Percentiles rank a stretch among this genome's conserved stretches.
Evolutionary conservation across 2,329 filamentous ascomycete genomes (phyloP).

Genomic region (Pseudogymnoascus sp.): DNA sequence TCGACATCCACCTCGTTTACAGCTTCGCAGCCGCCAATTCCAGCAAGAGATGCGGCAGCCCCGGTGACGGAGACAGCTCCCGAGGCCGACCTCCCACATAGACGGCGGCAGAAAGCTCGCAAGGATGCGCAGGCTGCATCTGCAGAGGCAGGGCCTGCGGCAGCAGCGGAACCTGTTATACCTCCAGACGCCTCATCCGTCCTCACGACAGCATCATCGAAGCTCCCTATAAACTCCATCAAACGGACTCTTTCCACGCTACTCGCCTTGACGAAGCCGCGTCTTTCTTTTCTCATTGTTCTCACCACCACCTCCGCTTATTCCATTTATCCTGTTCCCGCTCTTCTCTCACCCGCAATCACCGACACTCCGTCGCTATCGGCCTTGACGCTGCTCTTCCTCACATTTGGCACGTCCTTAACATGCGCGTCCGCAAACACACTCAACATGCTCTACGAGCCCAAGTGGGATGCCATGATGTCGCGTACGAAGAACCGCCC

Average conservation of each 20-base stretch:
- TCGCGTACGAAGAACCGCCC: conserved; percentile 84
- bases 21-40: neutral
- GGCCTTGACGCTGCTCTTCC: conserved; percentile 83
- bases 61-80: neutral
- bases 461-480: conserved; percentile 85
- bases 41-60: neutral
- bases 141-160: conserved; percentile 15
- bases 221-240: conserved; percentile 42
- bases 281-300: conserved; percentile 83
- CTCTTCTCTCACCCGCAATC: conserved; percentile 62
- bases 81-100: conserved; percentile 23
- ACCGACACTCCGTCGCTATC: conserved; percentile 71
- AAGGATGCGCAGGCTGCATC: conserved; percentile 15
- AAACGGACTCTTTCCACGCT: conserved; percentile 68
- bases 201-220: conserved; percentile 44
- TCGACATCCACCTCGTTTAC: conserved; percentile 1
- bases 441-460: conserved; percentile 96
- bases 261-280: conserved; percentile 90
- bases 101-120: conserved; percentile 21
- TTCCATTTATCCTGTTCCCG: conserved; percentile 84
- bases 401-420: conserved; percentile 80
- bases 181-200: conserved; percentile 46
- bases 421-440: conserved; percentile 89
- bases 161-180: conserved; percentile 24
- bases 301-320: conserved; percentile 87